Evolutionary conservation across 306 rosid species (phyloP).

Genomic region (Lathyrus sativus): DNA sequence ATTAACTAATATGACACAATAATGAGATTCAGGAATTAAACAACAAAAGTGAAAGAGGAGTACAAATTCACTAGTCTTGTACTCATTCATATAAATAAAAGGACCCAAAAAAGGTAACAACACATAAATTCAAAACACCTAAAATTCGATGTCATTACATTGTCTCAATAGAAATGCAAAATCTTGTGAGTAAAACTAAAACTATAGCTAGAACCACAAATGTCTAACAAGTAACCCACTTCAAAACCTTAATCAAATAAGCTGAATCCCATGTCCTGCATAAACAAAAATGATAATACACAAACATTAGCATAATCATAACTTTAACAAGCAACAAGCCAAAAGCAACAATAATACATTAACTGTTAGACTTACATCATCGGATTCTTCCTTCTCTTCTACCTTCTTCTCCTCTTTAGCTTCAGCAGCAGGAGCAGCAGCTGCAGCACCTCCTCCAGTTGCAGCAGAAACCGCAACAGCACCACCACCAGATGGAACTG

Average conservation of each 20-base stretch:
- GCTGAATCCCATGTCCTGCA: conserved; percentile 82
- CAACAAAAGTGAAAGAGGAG: background rate
- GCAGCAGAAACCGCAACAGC: conserved; percentile 56
- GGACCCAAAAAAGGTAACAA: background rate
- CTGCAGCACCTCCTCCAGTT: conserved; percentile 45
- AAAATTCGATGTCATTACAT: conserved; percentile 31
- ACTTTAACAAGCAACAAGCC: background rate
- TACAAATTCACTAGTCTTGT: background rate
- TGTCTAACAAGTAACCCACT: conserved; percentile 6
- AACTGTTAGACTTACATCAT: conserved; percentile 55
- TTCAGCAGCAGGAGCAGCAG: conserved; percentile 60
- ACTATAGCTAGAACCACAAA: conserved; percentile 36
- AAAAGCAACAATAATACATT: background rate
- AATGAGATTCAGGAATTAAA: background rate
- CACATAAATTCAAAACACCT: conserved; percentile 31
- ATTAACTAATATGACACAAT: too few relatives aligned
- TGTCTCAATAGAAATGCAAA: conserved; percentile 42
- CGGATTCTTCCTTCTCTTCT: conserved; percentile 77
- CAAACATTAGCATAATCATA: background rate
- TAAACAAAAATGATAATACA: background rate
- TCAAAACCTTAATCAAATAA: conserved; percentile 54
- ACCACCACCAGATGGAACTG: conserved; percentile 67
- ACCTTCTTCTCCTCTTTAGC: conserved; percentile 77
- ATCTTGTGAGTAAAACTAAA: conserved; percentile 33
- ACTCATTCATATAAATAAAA: conserved; percentile 3